A percentile compares a stretch with the other conserved stretches of the same genome.
These are phyloP conservation scores for Bolboschoenus planiculmis DNA, from an alignment of 176 grass and related monocot genomes.

Conservation along the genomic window DNA sequence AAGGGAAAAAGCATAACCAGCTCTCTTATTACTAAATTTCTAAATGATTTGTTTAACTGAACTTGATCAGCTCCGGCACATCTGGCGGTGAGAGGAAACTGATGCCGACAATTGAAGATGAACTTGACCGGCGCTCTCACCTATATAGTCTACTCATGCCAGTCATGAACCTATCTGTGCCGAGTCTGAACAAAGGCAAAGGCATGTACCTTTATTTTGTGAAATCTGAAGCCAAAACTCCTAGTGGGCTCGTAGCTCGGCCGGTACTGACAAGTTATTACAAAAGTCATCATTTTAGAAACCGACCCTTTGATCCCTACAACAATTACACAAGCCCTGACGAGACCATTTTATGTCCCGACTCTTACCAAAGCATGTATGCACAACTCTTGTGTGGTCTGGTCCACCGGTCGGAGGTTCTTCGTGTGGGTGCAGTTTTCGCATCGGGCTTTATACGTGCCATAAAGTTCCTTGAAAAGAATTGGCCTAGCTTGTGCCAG, in stretches of 20 bases:
- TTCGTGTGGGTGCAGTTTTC: constrained; percentile 84
- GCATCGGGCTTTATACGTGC: constrained; percentile 92
- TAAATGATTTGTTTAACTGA: background rate
- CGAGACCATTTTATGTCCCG: constrained; percentile 69
- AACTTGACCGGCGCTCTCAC: constrained; percentile 61
- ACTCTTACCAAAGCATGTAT: constrained; percentile 99
- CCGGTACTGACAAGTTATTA: constrained; percentile 93
- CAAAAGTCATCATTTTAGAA: constrained; percentile 78
- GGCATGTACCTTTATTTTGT: constrained; percentile 92
- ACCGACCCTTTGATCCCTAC: constrained; percentile 72
- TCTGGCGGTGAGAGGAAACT: constrained; percentile 93
- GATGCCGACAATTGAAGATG: constrained; percentile 90
- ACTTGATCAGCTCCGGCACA: constrained; percentile 61
- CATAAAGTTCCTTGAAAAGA: constrained; percentile 83
- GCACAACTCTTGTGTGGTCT: constrained; percentile 86
- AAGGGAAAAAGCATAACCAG: no score
- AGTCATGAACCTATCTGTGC: constrained; percentile 75
- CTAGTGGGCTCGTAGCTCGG: constrained; percentile 65
- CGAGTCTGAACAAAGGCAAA: constrained; percentile 81
- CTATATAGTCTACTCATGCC: constrained; percentile 85
- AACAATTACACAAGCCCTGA: constrained; percentile 79
- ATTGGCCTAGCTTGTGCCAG: constrained; percentile 65
- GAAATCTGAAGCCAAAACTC: constrained; percentile 75
- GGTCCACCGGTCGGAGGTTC: constrained; percentile 65
- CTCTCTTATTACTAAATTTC: background rate